Conservation (phyloP, 2,329 filamentous ascomycete genomes). For the Colletotrichum endophyticum region DNA sequence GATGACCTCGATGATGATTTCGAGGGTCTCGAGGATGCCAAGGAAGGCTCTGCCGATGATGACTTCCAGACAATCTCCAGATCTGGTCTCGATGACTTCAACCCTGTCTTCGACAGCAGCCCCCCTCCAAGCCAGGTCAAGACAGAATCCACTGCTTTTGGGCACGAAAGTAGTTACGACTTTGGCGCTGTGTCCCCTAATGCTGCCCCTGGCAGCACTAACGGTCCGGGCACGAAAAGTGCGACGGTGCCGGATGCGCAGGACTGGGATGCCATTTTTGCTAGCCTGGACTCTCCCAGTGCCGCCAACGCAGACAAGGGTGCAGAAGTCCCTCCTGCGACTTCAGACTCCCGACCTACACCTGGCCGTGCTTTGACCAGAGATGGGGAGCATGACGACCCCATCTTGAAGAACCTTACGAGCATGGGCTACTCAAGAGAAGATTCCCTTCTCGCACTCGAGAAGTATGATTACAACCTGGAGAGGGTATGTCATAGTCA, state of each 20-base stretch:
- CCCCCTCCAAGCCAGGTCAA: slow-evolving; percentile 59
- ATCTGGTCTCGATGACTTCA: slow-evolving; percentile 78
- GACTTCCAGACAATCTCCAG: slow-evolving; percentile 79
- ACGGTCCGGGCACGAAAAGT: slow-evolving; percentile 37
- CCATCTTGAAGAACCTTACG: slow-evolving; percentile 87
- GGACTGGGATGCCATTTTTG: slow-evolving; percentile 96
- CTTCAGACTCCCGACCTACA: slow-evolving; percentile 26
- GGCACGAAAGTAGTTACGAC: slow-evolving; percentile 63
- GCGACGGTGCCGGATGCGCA: slow-evolving; percentile 57
- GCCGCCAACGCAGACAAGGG: slow-evolving; percentile 23
- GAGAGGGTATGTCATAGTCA: slow-evolving; percentile 73
- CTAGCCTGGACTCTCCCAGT: slow-evolving; percentile 69
- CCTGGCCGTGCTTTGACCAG: slow-evolving; percentile 72
- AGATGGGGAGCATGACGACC: slow-evolving; percentile 84
- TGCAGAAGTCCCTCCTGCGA: slow-evolving; percentile 7
- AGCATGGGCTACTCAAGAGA: slow-evolving; percentile 84
- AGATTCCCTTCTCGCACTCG: slow-evolving; percentile 79
- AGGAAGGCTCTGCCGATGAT: slow-evolving; percentile 79
- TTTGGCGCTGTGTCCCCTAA: slow-evolving; percentile 53
- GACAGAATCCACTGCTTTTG: slow-evolving; percentile 58
- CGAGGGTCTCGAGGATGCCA: slow-evolving; percentile 82
- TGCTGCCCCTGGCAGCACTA: slow-evolving; percentile 36
- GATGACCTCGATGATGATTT: slow-evolving; percentile 83
- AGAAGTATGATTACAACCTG: slow-evolving; percentile 95
- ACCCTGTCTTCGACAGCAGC: slow-evolving; percentile 79